Conservation (phyloP, 2,329 filamentous ascomycete species). For the Grosmannia clavigera region DNA sequence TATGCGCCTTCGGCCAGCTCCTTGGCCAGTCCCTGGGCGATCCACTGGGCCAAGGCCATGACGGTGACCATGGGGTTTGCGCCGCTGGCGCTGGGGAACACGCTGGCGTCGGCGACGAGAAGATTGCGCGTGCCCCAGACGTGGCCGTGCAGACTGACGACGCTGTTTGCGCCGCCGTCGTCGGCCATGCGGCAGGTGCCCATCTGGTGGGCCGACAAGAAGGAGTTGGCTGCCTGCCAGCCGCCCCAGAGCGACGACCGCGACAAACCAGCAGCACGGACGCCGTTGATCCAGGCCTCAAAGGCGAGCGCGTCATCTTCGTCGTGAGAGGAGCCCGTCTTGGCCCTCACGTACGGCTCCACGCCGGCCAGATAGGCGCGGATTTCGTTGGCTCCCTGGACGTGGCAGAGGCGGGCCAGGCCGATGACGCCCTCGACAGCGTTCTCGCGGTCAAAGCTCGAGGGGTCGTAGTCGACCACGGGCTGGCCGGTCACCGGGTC, state of each 20-base stretch:
- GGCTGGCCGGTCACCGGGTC: conserved; percentile 55
- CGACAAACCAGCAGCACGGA: conserved; percentile 21
- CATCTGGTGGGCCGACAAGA: conserved; percentile 70
- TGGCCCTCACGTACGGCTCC: conserved; percentile 43
- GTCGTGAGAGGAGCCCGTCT: conserved; percentile 12
- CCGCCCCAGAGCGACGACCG: conserved; percentile 17
- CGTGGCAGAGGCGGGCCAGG: conserved; percentile 63
- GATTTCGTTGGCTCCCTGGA: conserved; percentile 72
- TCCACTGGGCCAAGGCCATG: conserved; percentile 59
- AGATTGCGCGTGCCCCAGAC: conserved; percentile 56
- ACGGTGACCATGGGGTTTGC: conserved; percentile 74
- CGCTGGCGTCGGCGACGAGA: conserved; percentile 62
- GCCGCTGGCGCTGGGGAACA: conserved; percentile 64
- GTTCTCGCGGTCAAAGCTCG: conserved; percentile 58
- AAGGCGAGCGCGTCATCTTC: conserved; percentile 49
- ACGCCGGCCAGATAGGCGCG: conserved; percentile 50
- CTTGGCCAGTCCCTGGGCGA: conserved; percentile 42
- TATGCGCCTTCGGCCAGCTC: conserved; percentile 22
- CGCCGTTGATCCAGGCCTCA: conserved; percentile 42
- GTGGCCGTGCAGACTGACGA: conserved; percentile 43
- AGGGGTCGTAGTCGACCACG: conserved; percentile 57
- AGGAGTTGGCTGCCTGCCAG: conserved; percentile 38
- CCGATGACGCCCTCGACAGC: conserved; percentile 60
- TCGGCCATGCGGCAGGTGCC: conserved; percentile 62
- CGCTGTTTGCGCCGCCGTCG: conserved; percentile 31